Conservation (phyloP, 805 yeast species). For the Aciculoconidium aculeatum region DNA sequence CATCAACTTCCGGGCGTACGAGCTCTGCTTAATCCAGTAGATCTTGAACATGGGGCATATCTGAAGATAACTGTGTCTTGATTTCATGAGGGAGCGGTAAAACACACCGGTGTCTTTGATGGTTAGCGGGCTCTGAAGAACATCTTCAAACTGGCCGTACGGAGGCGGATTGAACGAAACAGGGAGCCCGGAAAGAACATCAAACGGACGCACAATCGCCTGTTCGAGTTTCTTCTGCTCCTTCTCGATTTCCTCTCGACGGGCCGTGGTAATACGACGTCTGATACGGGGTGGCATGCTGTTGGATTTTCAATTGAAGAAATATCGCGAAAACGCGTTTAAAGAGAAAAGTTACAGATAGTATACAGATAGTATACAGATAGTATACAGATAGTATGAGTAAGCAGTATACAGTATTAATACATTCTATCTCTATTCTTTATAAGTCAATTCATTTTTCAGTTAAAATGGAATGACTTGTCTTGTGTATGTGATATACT, state of each 20-base stretch:
- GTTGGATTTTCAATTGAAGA: too few relatives aligned
- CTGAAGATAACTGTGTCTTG: conserved; percentile 52
- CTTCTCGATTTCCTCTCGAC: conserved; percentile 36
- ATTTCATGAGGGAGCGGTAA: conserved; percentile 64
- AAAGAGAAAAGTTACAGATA: too few relatives aligned
- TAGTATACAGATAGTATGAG: too few relatives aligned
- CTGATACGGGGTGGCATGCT: conserved; percentile 39
- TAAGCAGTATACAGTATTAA: too few relatives aligned
- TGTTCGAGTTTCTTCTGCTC: conserved; percentile 32
- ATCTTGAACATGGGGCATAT: conserved; percentile 69
- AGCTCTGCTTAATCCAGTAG: conserved; percentile 72
- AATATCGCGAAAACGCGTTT: too few relatives aligned
- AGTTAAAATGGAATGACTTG: too few relatives aligned
- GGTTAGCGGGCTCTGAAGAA: conserved; percentile 59
- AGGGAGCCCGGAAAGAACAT: conserved; percentile 60
- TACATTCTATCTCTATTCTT: too few relatives aligned
- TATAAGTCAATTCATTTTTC: too few relatives aligned
- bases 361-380: too few relatives aligned
- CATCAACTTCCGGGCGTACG: conserved; percentile 43
- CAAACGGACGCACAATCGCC: conserved; percentile 54
- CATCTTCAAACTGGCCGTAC: conserved; percentile 41
- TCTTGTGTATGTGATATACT: too few relatives aligned
- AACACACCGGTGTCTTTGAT: conserved; percentile 69
- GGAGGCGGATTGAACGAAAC: conserved; percentile 62
- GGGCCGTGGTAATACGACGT: conserved; percentile 38